A percentile compares a stretch with the other conserved stretches of the same genome.
Conservation (phyloP, 2,329 filamentous ascomycete species). For the Colletotrichum incanum region DNA sequence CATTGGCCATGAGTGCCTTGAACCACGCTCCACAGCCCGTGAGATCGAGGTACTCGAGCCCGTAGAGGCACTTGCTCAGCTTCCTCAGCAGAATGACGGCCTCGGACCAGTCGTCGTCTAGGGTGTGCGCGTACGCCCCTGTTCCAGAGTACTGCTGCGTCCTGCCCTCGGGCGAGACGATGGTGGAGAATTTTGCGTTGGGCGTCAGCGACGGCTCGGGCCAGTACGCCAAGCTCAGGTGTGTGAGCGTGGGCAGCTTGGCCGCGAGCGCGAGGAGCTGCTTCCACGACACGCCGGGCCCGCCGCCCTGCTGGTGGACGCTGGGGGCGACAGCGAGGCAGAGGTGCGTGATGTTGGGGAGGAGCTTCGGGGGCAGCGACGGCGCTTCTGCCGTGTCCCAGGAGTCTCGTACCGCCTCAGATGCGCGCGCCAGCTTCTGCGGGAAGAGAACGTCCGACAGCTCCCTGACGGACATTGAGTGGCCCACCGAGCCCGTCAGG, state of each 20-base stretch:
- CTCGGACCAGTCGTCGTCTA: conserved; percentile 74
- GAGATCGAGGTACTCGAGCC: conserved; percentile 73
- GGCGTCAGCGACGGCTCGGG: conserved; percentile 72
- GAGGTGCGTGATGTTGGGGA: conserved; percentile 73
- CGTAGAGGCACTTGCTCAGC: conserved; percentile 69
- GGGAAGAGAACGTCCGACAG: conserved; percentile 67
- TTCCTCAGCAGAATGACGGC: conserved; percentile 69
- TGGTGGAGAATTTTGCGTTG: conserved; percentile 64
- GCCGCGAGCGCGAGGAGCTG: conserved; percentile 69
- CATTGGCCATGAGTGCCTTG: conserved; percentile 60
- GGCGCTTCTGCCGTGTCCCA: conserved; percentile 64
- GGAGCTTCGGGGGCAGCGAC: conserved; percentile 52
- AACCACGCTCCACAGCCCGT: conserved; percentile 73
- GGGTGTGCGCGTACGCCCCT: conserved; percentile 69
- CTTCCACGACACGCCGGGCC: conserved; percentile 67
- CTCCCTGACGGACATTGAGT: conserved; percentile 67
- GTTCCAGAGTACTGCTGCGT: conserved; percentile 68
- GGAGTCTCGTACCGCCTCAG: conserved; percentile 62
- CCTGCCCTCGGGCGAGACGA: conserved; percentile 61
- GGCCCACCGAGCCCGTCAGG: conserved; percentile 67
- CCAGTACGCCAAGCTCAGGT: conserved; percentile 75
- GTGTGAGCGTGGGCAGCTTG: conserved; percentile 70
- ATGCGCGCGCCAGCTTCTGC: conserved; percentile 42
- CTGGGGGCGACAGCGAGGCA: conserved; percentile 67
- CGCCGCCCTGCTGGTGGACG: conserved; percentile 44